Base-by-base conservation (phyloP, 805 yeast species). In the Middelhovenomyces tepae region DNA sequence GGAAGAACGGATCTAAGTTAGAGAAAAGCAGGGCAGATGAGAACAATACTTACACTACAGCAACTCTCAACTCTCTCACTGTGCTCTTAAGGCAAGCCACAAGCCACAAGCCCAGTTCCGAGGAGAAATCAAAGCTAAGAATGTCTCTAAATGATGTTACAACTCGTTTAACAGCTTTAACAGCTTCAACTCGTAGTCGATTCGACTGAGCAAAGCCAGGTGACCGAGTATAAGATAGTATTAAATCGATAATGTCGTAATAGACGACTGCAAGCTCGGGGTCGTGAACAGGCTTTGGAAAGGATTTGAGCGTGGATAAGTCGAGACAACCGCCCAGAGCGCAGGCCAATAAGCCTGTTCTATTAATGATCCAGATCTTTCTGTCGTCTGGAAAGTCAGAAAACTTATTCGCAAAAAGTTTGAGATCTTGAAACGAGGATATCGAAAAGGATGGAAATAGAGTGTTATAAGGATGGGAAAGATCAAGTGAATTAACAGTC, bases 81-180 rank as follows among this genome's bases (percentile, higher is more conserved):
- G 48, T 40, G 16, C 47, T 38, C 16, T 31, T 30, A n/a, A 43
- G 40, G 21, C 42, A 40, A 4, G 36, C 38, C 7, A 36, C 23
- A 9, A 44, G 17, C 48, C 48, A 44, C 4, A 27, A 21, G 13
- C 33, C 28, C 1, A 44, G 24, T 16, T 31, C 38, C 5, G 24
- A 16, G 7, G 27, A 10, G 17, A 16, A 11, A 16, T 39, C 36
- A 16, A 42, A 27, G 18, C 26, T 19, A n/a, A 40, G 31, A n/a
- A 22, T 31, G 1, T 45, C 42, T 7, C 20, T 20, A 20, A 32
- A 43, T 3, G 39, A 31, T 3, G 35, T 11, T 8, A 28, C 22
- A 11, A 40, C 39, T 11, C 42, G 23, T 13, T 27, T 13, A 24
- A 44, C 17, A n/a, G 45, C 11, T 2, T 5, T 9, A 26, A 43